Percentiles rank a stretch among this genome's conserved stretches.
Evolutionary conservation across 139 green algal genomes (phyloP).

Genomic region (Yamagishiella unicocca): DNA sequence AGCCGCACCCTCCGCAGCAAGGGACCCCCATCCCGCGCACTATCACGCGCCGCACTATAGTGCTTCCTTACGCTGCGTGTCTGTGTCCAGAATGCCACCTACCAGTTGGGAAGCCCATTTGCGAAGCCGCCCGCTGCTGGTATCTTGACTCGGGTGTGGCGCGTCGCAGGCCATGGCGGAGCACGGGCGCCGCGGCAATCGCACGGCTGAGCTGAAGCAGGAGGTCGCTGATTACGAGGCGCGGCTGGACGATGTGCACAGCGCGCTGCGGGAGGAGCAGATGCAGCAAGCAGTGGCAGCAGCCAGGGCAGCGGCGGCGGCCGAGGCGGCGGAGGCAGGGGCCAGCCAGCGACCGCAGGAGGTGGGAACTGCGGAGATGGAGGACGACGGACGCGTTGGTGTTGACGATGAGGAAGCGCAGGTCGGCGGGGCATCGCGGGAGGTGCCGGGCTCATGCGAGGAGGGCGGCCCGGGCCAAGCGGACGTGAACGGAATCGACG

Average conservation of each 20-base stretch:
- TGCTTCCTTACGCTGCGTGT: no score
- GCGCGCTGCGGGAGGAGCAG: slow-evolving; percentile 28
- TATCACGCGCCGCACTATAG: no score
- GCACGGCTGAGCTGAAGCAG: background rate
- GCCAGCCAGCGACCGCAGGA: background rate
- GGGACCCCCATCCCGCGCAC: no score
- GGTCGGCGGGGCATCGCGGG: no score
- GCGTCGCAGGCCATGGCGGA: slow-evolving; percentile 19
- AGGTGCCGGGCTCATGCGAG: no score
- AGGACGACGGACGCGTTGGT: background rate
- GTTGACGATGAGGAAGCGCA: background rate
- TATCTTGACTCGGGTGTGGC: no score
- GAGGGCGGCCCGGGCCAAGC: no score
- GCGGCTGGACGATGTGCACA: slow-evolving; percentile 22
- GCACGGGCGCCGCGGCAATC: slow-evolving; percentile 27
- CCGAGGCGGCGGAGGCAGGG: background rate
- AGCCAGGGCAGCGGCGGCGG: background rate
- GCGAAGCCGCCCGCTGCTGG: no score
- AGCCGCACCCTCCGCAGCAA: no score
- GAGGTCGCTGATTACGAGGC: slow-evolving; percentile 15
- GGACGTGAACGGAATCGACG: no score
- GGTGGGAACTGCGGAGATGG: background rate
- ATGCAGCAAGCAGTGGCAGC: background rate
- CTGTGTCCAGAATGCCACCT: no score
- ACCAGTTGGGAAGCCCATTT: no score